Conservation (phyloP, 148 eudicot genomes). For the Camellia sinensis region DNA sequence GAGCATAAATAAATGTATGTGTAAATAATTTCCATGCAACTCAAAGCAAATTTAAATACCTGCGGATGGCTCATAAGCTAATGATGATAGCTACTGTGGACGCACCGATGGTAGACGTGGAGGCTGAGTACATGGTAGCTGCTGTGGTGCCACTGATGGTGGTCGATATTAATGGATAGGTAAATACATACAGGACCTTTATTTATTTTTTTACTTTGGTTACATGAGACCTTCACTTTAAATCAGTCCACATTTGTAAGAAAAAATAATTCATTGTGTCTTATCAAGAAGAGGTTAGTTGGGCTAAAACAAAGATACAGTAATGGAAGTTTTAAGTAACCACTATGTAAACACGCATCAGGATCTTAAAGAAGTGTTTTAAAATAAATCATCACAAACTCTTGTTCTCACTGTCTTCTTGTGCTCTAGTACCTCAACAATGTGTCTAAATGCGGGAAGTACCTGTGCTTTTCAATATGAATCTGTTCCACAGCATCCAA, state of each 20-base stretch:
- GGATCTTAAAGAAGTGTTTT: neutral
- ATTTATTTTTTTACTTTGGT: too few relatives aligned
- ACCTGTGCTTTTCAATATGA: slow-evolving; percentile 91
- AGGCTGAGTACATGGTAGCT: too few relatives aligned
- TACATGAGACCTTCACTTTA: neutral
- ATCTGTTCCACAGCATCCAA: slow-evolving; percentile 62
- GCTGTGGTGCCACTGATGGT: too few relatives aligned
- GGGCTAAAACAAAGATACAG: neutral
- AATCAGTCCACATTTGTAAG: neutral
- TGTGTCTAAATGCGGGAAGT: neutral
- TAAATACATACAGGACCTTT: neutral
- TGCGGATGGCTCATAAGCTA: too few relatives aligned
- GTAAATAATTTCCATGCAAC: too few relatives aligned
- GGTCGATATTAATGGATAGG: neutral
- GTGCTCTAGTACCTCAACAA: neutral
- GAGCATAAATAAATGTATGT: too few relatives aligned
- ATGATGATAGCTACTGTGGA: too few relatives aligned
- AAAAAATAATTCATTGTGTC: neutral
- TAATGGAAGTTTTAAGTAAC: neutral
- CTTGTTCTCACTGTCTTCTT: neutral
- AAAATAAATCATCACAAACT: neutral
- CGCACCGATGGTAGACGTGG: too few relatives aligned
- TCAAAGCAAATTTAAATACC: too few relatives aligned
- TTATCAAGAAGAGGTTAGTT: neutral
- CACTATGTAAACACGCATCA: neutral